A percentile compares a stretch with the other conserved stretches of the same genome.
Evolutionary conservation across 768 basidiomycete species (phyloP).

Genomic region (Amylocystis lapponica): DNA sequence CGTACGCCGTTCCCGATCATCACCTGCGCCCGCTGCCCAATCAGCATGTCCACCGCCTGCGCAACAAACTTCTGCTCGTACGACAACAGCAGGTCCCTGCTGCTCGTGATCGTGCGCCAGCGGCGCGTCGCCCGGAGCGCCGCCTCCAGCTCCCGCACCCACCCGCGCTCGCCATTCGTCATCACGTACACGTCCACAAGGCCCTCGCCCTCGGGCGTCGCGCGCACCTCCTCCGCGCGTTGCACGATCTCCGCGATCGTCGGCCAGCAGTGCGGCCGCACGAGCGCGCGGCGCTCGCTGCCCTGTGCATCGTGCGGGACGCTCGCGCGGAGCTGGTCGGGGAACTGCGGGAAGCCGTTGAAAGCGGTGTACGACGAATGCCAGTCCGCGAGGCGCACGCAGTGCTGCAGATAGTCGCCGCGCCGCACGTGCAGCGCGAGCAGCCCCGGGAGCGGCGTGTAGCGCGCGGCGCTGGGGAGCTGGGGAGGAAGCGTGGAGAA

Average conservation of each 20-base stretch:
- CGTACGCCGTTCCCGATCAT: conserved; percentile 50
- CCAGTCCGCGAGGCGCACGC: conserved; percentile 29
- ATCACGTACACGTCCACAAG: conserved; percentile 20
- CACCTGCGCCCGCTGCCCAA: conserved; percentile 39
- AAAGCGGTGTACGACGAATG: conserved; percentile 34
- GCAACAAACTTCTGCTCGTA: conserved; percentile 39
- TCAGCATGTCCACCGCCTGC: conserved; percentile 45
- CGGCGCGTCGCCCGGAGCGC: conserved; percentile 23
- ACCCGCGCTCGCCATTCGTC: conserved; percentile 37
- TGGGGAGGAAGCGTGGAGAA: background rate
- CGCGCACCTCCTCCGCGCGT: conserved; percentile 28
- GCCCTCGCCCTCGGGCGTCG: conserved; percentile 7
- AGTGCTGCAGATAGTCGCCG: conserved; percentile 43
- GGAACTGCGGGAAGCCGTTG: conserved; percentile 34
- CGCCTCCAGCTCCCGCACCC: conserved; percentile 32
- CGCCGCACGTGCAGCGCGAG: conserved; percentile 47
- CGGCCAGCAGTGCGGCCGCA: conserved; percentile 38
- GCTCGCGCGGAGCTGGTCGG: conserved; percentile 29
- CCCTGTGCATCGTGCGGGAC: conserved; percentile 22
- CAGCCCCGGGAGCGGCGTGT: conserved; percentile 29
- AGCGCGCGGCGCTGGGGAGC: conserved; percentile 5
- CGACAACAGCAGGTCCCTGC: conserved; percentile 34
- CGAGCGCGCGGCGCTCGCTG: conserved; percentile 22
- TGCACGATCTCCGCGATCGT: conserved; percentile 33
- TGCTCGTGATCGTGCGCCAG: conserved; percentile 32